phyloP scores from a whole-genome alignment of 176 grass and related monocot genomes.

The Carex kokanica region DNA sequence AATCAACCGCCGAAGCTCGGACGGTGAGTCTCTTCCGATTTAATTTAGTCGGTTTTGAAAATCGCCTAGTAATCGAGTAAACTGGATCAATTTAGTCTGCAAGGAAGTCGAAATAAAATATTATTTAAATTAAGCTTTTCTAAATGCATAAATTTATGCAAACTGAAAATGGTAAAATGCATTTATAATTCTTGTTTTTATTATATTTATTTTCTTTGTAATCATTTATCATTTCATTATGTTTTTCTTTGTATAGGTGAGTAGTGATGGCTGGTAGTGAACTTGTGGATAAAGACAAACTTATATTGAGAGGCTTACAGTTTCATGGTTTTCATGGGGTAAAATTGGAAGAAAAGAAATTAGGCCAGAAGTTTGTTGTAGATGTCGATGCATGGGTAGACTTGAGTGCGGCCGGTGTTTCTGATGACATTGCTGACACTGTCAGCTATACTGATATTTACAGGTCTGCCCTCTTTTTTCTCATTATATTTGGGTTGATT shows the following conservation, averaged over 20 bases:
- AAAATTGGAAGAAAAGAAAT: slow-evolving; percentile 62
- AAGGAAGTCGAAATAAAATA: no score
- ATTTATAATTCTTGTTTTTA: not conserved
- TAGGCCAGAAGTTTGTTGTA: slow-evolving; percentile 67
- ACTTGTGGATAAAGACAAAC: slow-evolving; percentile 48
- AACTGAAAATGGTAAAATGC: not conserved
- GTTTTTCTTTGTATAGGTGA: slow-evolving; percentile 21
- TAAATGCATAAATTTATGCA: not conserved
- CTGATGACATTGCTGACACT: slow-evolving; percentile 62
- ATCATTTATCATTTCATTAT: not conserved
- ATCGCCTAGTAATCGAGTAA: no score
- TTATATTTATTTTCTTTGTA: not conserved
- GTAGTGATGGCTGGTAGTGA: slow-evolving; percentile 43
- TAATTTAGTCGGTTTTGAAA: no score
- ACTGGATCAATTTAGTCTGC: no score
- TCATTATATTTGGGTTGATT: not conserved
- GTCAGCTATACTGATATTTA: slow-evolving; percentile 84
- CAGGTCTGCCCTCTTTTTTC: slow-evolving; percentile 28
- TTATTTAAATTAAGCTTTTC: not conserved
- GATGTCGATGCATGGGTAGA: slow-evolving; percentile 90
- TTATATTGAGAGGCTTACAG: slow-evolving; percentile 60
- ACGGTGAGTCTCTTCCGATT: no score
- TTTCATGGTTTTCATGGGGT: slow-evolving; percentile 94
- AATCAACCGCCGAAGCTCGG: no score
- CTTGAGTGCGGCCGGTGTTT: slow-evolving; percentile 47